These are phyloP conservation scores for Xerocomellus chrysenteron DNA, from an alignment of 768 basidiomycete genomes.

Conservation along the genomic window DNA sequence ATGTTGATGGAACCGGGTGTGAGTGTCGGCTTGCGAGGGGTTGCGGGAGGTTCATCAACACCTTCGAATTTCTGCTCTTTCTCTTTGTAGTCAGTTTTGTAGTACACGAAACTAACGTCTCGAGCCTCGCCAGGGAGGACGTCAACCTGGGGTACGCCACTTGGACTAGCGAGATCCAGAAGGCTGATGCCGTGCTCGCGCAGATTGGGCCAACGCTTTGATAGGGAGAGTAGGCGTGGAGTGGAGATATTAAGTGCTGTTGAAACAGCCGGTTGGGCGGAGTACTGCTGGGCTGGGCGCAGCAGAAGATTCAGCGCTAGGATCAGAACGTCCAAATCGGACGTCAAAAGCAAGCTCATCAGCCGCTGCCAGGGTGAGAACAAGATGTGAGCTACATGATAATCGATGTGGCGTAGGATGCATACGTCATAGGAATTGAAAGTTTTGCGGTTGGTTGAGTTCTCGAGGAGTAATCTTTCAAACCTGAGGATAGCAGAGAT, in stretches of 20 bases:
- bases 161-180: constrained; percentile 64
- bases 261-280: constrained; percentile 80
- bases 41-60: constrained; percentile 41
- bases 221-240: constrained; percentile 76
- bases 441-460: constrained; percentile 96
- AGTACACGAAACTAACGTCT: constrained; percentile 81
- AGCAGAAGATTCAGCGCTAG: constrained; percentile 82
- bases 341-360: constrained; percentile 82
- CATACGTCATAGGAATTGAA: constrained; percentile 96
- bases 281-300: constrained; percentile 94
- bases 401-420: constrained; percentile 10
- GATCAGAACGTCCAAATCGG: constrained; percentile 86
- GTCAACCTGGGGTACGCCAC: constrained; percentile 52
- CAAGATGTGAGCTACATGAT: constrained; percentile 3
- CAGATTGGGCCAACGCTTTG: constrained; percentile 80
- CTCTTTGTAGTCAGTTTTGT: constrained; percentile 56
- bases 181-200: constrained; percentile 80
- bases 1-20: constrained; percentile 54
- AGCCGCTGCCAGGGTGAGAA: constrained; percentile 59
- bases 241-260: constrained; percentile 81
- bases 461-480: constrained; percentile 87
- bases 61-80: constrained; percentile 49
- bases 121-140: constrained; percentile 69
- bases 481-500: constrained; percentile 85
- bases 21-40: constrained; percentile 48